Evolutionary conservation across 768 basidiomycete species (phyloP).

Genomic region (Imleria badia): DNA sequence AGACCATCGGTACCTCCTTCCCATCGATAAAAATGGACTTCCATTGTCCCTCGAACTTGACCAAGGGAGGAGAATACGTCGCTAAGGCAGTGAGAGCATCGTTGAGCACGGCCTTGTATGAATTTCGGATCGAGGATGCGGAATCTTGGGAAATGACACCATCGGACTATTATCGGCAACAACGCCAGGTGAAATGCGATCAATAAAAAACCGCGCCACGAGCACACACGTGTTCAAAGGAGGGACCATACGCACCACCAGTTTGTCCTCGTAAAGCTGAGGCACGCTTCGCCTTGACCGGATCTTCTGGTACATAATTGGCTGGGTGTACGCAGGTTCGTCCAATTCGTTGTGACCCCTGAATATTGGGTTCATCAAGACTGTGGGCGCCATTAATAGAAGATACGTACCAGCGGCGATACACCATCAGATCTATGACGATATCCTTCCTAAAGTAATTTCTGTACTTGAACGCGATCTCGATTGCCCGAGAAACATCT

Average conservation of each 20-base stretch:
- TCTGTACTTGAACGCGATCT: constrained; percentile 85
- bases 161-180: constrained; percentile 17
- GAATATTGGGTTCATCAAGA: constrained; percentile 1
- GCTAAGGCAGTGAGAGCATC: constrained; percentile 52
- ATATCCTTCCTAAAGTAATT: constrained; percentile 90
- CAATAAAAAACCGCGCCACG: neutral
- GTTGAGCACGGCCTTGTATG: constrained; percentile 66
- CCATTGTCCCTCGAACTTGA: constrained; percentile 74
- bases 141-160: constrained; percentile 48
- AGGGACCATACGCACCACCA: constrained; percentile 51
- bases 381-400: neutral
- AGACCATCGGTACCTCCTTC: constrained; percentile 35
- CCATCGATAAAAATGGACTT: constrained; percentile 15
- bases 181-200: neutral
- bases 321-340: constrained; percentile 83
- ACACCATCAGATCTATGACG: constrained; percentile 86
- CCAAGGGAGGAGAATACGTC: constrained; percentile 46
- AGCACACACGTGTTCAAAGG: neutral
- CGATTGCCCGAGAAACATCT: constrained; percentile 85
- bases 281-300: constrained; percentile 75
- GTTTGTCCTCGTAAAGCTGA: constrained; percentile 74
- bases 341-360: constrained; percentile 92
- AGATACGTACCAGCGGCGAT: constrained; percentile 67
- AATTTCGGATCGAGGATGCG: constrained; percentile 49
- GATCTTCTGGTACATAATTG: constrained; percentile 90